Evolutionary conservation across 2,329 filamentous ascomycete genomes (phyloP).

Genomic region (Fusarium drepaniforme): DNA sequence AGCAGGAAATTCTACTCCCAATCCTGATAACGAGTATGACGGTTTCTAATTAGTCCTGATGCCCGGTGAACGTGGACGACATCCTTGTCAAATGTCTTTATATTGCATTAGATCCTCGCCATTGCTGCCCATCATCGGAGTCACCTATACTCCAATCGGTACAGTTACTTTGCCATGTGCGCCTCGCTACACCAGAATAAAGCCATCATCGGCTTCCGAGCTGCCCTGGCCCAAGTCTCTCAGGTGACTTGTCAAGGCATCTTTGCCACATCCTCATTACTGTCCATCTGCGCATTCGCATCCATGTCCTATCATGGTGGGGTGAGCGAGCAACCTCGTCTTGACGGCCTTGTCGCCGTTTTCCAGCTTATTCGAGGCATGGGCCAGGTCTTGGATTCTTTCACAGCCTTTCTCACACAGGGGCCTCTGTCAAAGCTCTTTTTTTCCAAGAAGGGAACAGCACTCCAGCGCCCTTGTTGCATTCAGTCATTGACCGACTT

Average conservation of each 20-base stretch:
- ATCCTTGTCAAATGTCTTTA: neutral
- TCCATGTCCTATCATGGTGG: neutral
- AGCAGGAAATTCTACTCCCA: too few relatives aligned
- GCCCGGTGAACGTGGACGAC: neutral
- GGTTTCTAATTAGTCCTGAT: neutral
- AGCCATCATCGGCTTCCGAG: neutral
- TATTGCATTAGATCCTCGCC: neutral
- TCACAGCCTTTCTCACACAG: neutral
- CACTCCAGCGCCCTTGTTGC: neutral
- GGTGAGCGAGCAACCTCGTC: too few relatives aligned
- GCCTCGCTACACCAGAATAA: neutral
- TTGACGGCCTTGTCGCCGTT: neutral
- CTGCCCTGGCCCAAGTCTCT: neutral
- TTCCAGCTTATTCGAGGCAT: neutral
- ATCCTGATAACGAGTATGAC: too few relatives aligned
- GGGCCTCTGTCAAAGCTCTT: neutral
- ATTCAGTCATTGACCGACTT: neutral
- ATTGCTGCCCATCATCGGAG: neutral
- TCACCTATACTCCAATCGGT: neutral
- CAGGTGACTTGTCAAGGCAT: neutral
- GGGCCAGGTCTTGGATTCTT: too few relatives aligned
- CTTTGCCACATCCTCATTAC: neutral
- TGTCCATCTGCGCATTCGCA: neutral
- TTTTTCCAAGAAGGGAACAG: neutral
- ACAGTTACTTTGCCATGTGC: neutral